Evolutionary conservation across 768 basidiomycete genomes (phyloP).

Genomic region (Agaricus sinodeliciosus): DNA sequence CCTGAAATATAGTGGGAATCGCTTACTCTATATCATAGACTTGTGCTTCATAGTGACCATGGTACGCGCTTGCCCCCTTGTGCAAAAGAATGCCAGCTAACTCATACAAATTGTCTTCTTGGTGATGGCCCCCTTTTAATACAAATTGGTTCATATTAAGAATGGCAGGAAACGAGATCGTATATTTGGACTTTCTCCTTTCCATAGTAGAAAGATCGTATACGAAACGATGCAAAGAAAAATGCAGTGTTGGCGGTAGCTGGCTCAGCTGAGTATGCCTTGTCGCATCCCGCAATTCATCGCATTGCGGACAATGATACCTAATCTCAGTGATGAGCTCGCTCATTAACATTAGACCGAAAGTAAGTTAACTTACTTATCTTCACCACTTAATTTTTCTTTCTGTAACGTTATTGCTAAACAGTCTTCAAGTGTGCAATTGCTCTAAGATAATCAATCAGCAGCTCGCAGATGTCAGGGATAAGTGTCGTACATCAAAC

Average conservation of each 20-base stretch:
- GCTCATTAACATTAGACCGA: neutral
- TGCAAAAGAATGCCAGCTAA: constrained; percentile 82
- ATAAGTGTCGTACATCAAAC: constrained; percentile 49
- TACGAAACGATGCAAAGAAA: constrained; percentile 90
- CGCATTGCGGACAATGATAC: constrained; percentile 77
- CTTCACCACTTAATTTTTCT: constrained; percentile 77
- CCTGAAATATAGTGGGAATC: constrained; percentile 2
- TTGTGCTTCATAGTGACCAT: constrained; percentile 85
- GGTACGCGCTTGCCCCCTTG: constrained; percentile 88
- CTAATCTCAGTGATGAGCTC: constrained; percentile 26
- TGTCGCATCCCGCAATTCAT: constrained; percentile 68
- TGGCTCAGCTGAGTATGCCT: constrained; percentile 64
- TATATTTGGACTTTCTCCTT: constrained; percentile 82
- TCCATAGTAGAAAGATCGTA: constrained; percentile 75
- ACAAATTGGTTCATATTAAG: constrained; percentile 73
- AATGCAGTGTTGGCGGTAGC: constrained; percentile 85
- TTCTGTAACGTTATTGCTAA: constrained; percentile 57
- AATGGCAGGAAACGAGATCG: constrained; percentile 66
- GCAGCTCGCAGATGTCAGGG: neutral
- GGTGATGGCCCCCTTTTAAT: constrained; percentile 11
- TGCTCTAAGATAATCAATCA: constrained; percentile 37
- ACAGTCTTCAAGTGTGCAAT: constrained; percentile 67
- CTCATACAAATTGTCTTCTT: constrained; percentile 53
- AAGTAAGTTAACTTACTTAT: constrained; percentile 49
- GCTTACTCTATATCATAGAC: constrained; percentile 67